Evolutionary conservation across 306 rosid species (phyloP).

Genomic region (Crotalaria pallida): DNA sequence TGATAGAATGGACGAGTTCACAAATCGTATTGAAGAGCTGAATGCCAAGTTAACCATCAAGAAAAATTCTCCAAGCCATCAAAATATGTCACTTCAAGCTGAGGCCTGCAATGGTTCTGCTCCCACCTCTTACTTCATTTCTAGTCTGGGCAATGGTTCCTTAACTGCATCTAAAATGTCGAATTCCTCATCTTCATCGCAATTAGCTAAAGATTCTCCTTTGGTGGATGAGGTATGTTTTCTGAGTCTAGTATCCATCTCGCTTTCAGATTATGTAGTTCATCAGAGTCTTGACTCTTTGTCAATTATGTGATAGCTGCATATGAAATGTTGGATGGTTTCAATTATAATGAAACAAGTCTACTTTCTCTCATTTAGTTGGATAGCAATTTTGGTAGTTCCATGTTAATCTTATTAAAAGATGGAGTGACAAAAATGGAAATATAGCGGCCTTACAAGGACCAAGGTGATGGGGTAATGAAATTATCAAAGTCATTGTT

Average conservation of each 20-base stretch:
- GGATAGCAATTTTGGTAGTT: not conserved
- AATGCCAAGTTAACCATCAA: conserved; percentile 60
- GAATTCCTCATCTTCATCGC: conserved; percentile 72
- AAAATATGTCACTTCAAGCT: conserved; percentile 61
- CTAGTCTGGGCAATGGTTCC: conserved; percentile 62
- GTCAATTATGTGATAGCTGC: conserved; percentile 1
- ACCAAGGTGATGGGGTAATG: not conserved
- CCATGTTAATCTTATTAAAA: not conserved
- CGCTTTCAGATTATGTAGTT: conserved; percentile 1
- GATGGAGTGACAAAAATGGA: not conserved
- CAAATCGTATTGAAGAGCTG: conserved; percentile 80
- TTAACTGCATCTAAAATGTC: conserved; percentile 59
- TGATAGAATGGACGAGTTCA: conserved; percentile 94
- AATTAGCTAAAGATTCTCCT: conserved; percentile 65
- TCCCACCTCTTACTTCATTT: conserved; percentile 70
- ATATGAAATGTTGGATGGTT: not conserved
- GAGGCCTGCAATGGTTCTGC: conserved; percentile 84
- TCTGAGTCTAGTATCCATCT: not conserved
- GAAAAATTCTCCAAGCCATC: conserved; percentile 65
- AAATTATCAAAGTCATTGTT: not conserved
- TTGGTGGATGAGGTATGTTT: conserved; percentile 70
- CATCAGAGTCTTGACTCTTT: not conserved
- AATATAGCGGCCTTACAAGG: not conserved
- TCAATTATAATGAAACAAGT: not conserved
- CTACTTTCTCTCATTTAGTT: not conserved